Base-by-base conservation (phyloP, 1,284 basidiomycete genomes). In the Rhodotorula sp. region DNA sequence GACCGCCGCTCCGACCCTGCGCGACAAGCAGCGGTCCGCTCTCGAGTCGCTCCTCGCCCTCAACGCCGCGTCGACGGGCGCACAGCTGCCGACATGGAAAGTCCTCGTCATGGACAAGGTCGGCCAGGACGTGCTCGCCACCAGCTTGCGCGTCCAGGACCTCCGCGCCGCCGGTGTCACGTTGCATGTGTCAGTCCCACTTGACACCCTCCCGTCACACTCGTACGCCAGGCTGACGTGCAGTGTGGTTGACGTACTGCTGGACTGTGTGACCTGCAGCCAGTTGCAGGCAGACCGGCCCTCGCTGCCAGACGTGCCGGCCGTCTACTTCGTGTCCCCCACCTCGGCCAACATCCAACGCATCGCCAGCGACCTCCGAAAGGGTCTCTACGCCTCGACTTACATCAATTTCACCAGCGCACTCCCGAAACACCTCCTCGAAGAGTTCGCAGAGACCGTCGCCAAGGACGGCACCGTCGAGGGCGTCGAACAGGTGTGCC, bases 391-490 rank as follows among this genome's bases (percentile, higher is more conserved):
- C 80, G 93, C 97, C 78, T 89, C 92, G 0, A 94, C 90, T 80
- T 91, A 98, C 81, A 84, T 99, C 76, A 97, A 95, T 80, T 99
- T 99, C 80, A 94, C 95, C 15, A 94, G 94, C 69, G 89, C 93
- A 0, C 84, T 99, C 3, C 88, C 94, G 1, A 87, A 95, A 66
- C 85, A 92, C 5, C 84, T 98, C 34, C 85, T 99, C 26, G 97
- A 99, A 81, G 95, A 98, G 81, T 87, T 99, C 34, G 97, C 97
- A 0, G 89, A 89, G 16, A 86, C 89, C 3, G 92, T 97, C 7
- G 93, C 95, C 0, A 85, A 87, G 61, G 91, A 92, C 78, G 89
- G 90, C 0, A 92, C 92, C 1, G 90, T 88, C 4, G 92, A 95
- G 47, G 84, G 89, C 8, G 88, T 97, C 38, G 87, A 89, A 79